Evolutionary conservation across 306 rosid genomes (phyloP), one percentile per base, ranked within the genome.

Genomic region (Echinosophora koreensis): DNA sequence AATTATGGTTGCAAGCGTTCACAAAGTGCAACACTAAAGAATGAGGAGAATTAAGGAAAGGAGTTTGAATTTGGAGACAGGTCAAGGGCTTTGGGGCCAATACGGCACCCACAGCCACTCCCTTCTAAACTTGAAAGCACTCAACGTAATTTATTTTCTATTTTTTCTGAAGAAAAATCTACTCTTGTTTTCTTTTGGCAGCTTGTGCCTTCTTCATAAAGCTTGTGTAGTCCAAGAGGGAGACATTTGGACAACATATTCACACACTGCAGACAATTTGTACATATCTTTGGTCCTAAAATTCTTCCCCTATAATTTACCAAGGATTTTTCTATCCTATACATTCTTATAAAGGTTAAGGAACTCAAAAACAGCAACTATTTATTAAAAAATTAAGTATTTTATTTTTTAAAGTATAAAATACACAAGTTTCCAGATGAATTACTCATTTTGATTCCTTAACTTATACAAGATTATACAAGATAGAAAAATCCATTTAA

Each of bases 171-270:
- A 75, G 76, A 75, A 80, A 75, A 16, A 57, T 65, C 18, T 34
- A 22, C 8, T 42, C 37, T 34, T 2, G 37, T 66, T 80, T 71
- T 32, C 28, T 80, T 80, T 76, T 71, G 77, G 67, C 80, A 71
- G 14, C 59, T 80, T 37, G 13, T 80, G 83, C 71, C 80, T 71
- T 84, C 60, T 71, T 72, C 80, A 13, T 44, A 73, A 77, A 80
- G 75, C 68, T 77, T 66, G 56, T 85, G 86, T 85, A 63, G 81
- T 81, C 58, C 76, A 74, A 74, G 82, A 68, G 42, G 88, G 85
- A 55, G 78, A 85, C 88, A 85, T 46, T 41, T 15, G 59, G 69
- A 71, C 66, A 73, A 69, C 76, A 77, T 47, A 61, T 77, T 74
- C 85, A 62, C 81, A 73, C 69, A n/a, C 62, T 73, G 44, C 54